phyloP scores from a whole-genome alignment of 1,139 yeast species.

The Geotrichum fermentans region DNA sequence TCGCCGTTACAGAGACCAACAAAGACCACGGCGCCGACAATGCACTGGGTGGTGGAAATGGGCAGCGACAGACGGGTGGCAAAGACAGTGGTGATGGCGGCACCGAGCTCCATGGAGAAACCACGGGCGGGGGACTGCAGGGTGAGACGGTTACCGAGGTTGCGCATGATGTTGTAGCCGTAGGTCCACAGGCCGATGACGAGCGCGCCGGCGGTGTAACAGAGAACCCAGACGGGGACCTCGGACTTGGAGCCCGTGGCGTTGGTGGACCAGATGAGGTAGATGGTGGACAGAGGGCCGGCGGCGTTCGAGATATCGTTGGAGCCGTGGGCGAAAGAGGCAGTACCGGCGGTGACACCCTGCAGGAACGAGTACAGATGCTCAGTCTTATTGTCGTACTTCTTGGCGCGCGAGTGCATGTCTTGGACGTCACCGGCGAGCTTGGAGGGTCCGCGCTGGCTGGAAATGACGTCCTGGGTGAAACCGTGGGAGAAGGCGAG shows the following conservation, averaged over 20 bases:
- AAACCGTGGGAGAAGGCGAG: slow-evolving; percentile 56
- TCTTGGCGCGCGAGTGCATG: slow-evolving; percentile 56
- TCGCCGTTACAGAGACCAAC: slow-evolving; percentile 71
- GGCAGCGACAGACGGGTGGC: slow-evolving; percentile 72
- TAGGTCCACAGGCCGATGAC: slow-evolving; percentile 69
- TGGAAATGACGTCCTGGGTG: slow-evolving; percentile 55
- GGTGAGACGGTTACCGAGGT: slow-evolving; percentile 70
- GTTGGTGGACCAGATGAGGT: slow-evolving; percentile 57
- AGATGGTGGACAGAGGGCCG: slow-evolving; percentile 68
- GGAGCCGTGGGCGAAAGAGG: slow-evolving; percentile 77
- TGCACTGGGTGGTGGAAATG: slow-evolving; percentile 71
- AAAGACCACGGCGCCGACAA: slow-evolving; percentile 75
- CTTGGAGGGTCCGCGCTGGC: slow-evolving; percentile 42
- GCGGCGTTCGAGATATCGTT: slow-evolving; percentile 77
- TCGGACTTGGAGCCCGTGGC: slow-evolving; percentile 46
- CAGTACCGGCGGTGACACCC: slow-evolving; percentile 70
- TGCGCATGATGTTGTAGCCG: slow-evolving; percentile 67
- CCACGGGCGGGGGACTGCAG: slow-evolving; percentile 79
- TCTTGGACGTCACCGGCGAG: slow-evolving; percentile 40
- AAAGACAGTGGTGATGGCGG: slow-evolving; percentile 70
- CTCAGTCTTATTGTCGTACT: slow-evolving; percentile 68
- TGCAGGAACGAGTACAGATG: slow-evolving; percentile 66
- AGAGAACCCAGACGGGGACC: slow-evolving; percentile 69
- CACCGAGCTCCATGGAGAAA: slow-evolving; percentile 73
- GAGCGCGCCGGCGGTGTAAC: slow-evolving; percentile 63